phyloP scores from a whole-genome alignment of 2,329 filamentous ascomycete genomes.

The Aspergillus transmontanensis region DNA sequence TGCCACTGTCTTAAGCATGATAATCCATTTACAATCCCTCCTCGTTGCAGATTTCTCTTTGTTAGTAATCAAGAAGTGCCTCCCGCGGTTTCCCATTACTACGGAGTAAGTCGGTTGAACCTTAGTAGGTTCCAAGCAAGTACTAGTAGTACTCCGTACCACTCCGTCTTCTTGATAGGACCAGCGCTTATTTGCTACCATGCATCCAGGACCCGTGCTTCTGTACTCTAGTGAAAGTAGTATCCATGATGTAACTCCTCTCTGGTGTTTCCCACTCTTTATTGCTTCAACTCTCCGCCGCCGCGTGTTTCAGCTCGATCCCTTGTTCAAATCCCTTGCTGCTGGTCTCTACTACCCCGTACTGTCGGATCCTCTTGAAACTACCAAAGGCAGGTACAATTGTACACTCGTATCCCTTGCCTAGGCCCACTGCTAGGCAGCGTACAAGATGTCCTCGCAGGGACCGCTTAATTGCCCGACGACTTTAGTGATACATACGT shows the following conservation, averaged over 20 bases:
- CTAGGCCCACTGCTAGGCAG: not conserved
- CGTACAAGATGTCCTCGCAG: not conserved
- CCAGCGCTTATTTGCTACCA: not conserved
- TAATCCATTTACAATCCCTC: not conserved
- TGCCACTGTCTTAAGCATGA: not conserved
- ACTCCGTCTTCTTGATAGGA: not conserved
- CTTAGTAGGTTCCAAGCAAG: no score
- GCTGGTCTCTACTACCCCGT: not conserved
- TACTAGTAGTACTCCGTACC: not conserved
- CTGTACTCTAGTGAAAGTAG: not conserved
- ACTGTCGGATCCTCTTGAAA: not conserved
- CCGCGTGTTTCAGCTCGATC: constrained; percentile 9
- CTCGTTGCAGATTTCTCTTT: no score
- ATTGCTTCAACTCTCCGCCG: not conserved
- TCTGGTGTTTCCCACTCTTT: not conserved
- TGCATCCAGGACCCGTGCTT: not conserved
- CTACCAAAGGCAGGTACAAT: constrained; percentile 2
- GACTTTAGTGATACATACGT: not conserved
- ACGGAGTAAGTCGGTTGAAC: no score
- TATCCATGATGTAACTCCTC: not conserved
- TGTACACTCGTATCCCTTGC: constrained; percentile 1
- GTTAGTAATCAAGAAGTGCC: not conserved
- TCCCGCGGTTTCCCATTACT: not conserved
- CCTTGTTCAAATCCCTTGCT: constrained; percentile 12
- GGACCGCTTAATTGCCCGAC: not conserved